These are phyloP conservation scores for Ochetophila trinervis DNA, from an alignment of 306 rosid species.

Conservation along the genomic window DNA sequence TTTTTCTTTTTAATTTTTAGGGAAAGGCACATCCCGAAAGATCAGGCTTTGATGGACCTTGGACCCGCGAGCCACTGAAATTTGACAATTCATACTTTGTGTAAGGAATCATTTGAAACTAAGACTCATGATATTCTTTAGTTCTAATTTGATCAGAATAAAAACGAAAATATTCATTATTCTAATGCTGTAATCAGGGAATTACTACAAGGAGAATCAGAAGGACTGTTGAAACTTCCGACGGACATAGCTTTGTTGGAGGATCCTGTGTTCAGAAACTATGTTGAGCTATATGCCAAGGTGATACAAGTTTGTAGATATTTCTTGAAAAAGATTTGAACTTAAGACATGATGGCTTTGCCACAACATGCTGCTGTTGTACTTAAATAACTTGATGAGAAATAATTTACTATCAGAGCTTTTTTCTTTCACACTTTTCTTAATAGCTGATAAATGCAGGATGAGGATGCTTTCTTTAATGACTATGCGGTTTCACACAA, in stretches of 20 bases:
- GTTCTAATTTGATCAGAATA: neutral
- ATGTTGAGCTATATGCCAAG: slow-evolving; percentile 65
- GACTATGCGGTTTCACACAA: slow-evolving; percentile 83
- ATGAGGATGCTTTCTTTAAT: slow-evolving; percentile 62
- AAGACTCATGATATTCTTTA: neutral
- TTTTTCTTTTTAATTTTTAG: slow-evolving; percentile 45
- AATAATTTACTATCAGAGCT: neutral
- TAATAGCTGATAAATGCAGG: slow-evolving; percentile 29
- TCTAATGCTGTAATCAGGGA: slow-evolving; percentile 40
- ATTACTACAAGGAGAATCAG: slow-evolving; percentile 44
- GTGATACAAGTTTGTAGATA: slow-evolving; percentile 20
- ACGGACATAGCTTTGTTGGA: slow-evolving; percentile 59
- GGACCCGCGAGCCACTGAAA: slow-evolving; percentile 70
- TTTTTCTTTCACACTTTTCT: slow-evolving; percentile 1
- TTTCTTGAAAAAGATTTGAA: too few species aligned
- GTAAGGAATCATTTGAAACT: slow-evolving; percentile 38
- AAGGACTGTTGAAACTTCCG: slow-evolving; percentile 60
- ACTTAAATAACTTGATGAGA: neutral
- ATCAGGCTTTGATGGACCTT: slow-evolving; percentile 73
- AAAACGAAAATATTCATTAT: neutral
- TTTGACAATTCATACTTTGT: slow-evolving; percentile 81
- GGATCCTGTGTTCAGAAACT: slow-evolving; percentile 47
- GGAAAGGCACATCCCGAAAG: slow-evolving; percentile 83
- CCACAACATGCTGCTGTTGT: neutral
- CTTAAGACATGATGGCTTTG: too few species aligned